Evolutionary conservation across 2,329 filamentous ascomycete species (phyloP), one percentile per base, ranked within the genome.

Genomic region (Ceratocystis albifundus): DNA sequence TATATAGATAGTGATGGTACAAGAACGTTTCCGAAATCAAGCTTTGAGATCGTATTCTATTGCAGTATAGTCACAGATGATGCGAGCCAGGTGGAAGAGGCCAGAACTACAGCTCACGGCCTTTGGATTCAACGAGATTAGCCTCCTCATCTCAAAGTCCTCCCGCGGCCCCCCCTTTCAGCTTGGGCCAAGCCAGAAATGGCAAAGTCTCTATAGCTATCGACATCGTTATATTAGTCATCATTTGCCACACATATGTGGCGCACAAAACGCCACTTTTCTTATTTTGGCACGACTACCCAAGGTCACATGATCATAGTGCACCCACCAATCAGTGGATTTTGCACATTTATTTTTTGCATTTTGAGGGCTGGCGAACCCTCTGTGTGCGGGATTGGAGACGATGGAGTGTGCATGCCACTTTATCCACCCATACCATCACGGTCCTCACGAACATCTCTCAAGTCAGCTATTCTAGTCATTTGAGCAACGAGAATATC

Each of bases 401-500:
- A 59, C 25, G 28, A 59, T 36, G 46, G 44, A n/a, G 64, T 48
- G 62, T 65, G 66, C 64, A 68, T 68, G 64, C 48, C 66, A 66
- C 64, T 66, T 68, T 62, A 67, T 65, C 64, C 48, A 59, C 66
- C 36, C 66, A 66, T 68, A 66, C 64, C 66, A 68, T 65, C 64
- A 55, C 66, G 41, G 64, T 57, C 57, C 48, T 66, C 53, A 61
- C 66, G 57, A 66, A 63, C 50, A 66, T 66, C 64, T 41, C 64
- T 66, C 50, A 68, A 68, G 64, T 66, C 66, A 68, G 64, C 66
- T 66, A 68, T 68, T 41, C 66, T 68, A 68, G 64, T 46, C 64
- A 68, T 68, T 68, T 68, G 66, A 66, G 64, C 66, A 68, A 68
- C 64, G 64, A 66, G 57, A 68, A 66, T 44, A 68, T 61, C 67